Conservation (phyloP, 148 eudicot species). For the Bassia scoparia region DNA sequence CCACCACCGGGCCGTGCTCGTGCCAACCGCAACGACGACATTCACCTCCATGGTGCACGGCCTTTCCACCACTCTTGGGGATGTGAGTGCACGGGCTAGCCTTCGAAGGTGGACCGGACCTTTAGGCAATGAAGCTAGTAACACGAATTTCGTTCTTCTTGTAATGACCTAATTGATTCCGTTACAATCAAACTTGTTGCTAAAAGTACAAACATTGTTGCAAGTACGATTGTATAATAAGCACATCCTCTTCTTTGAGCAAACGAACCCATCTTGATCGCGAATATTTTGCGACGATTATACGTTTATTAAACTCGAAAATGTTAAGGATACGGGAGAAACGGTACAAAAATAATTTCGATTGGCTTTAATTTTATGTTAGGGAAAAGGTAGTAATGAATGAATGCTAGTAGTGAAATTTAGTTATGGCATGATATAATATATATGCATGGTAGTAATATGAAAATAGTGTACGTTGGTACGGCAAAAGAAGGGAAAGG, state of each 20-base stretch:
- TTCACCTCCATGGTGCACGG: constrained; percentile 27
- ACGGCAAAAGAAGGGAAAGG: constrained; percentile 3
- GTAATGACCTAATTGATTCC: constrained; percentile 28
- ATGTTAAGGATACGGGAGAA: too few species aligned
- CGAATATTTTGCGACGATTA: too few species aligned
- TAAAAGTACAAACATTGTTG: constrained; percentile 3
- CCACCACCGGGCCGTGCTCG: background rate
- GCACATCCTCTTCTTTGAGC: constrained; percentile 8
- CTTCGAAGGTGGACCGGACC: constrained; percentile 15
- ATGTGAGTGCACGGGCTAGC: constrained; percentile 33
- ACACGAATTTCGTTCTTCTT: constrained; percentile 17
- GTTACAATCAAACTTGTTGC: constrained; percentile 14
- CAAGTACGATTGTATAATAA: background rate
- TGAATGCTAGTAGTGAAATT: too few species aligned
- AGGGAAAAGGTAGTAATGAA: too few species aligned
- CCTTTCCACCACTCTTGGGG: constrained; percentile 27
- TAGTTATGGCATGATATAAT: background rate
- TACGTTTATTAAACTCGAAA: too few species aligned
- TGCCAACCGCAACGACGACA: background rate
- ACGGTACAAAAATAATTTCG: too few species aligned
- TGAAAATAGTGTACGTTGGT: constrained; percentile 17
- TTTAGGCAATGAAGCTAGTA: constrained; percentile 27
- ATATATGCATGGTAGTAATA: background rate
- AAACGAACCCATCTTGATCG: background rate
- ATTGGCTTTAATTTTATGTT: too few species aligned